Conservation (phyloP, 371 early-diverging fungal genomes). For the Gilbertella persicaria region DNA sequence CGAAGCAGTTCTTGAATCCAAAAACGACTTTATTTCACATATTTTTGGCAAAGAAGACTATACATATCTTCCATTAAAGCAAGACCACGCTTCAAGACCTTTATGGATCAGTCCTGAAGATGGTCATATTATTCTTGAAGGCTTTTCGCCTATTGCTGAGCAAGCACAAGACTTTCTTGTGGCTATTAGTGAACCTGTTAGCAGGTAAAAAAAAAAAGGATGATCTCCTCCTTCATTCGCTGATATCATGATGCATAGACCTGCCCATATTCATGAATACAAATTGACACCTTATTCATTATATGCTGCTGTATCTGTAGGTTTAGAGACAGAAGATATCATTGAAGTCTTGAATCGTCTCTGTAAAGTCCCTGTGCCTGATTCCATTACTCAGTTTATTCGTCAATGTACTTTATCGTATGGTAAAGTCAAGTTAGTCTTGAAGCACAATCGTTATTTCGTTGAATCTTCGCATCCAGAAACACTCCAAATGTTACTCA, state of each 20-base stretch:
- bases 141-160: slow-evolving; percentile 91
- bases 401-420: slow-evolving; percentile 90
- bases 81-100: slow-evolving; percentile 86
- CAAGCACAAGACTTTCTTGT: slow-evolving; percentile 98
- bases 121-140: slow-evolving; percentile 96
- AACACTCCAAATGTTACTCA: slow-evolving; percentile 81
- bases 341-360: slow-evolving; percentile 91
- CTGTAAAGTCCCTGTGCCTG: slow-evolving; percentile 89
- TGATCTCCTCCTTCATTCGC: not conserved
- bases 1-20: slow-evolving; percentile 23
- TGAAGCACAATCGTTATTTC: slow-evolving; percentile 95
- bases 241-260: slow-evolving; percentile 58
- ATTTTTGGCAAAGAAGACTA: slow-evolving; percentile 77
- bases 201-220: slow-evolving; percentile 53
- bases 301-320: slow-evolving; percentile 99
- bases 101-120: slow-evolving; percentile 95
- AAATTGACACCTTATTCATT: slow-evolving; percentile 97
- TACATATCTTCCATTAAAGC: slow-evolving; percentile 81
- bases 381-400: slow-evolving; percentile 87
- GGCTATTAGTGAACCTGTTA: slow-evolving; percentile 98
- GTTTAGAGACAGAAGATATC: slow-evolving; percentile 95
- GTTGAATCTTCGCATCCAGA: slow-evolving; percentile 90
- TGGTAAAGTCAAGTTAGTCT: slow-evolving; percentile 97
- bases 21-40: slow-evolving; percentile 56
- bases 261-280: slow-evolving; percentile 97